These are phyloP conservation scores for Globisporangium uncinulatum DNA, from an alignment of 352 stramenopile species.

Conservation along the genomic window DNA sequence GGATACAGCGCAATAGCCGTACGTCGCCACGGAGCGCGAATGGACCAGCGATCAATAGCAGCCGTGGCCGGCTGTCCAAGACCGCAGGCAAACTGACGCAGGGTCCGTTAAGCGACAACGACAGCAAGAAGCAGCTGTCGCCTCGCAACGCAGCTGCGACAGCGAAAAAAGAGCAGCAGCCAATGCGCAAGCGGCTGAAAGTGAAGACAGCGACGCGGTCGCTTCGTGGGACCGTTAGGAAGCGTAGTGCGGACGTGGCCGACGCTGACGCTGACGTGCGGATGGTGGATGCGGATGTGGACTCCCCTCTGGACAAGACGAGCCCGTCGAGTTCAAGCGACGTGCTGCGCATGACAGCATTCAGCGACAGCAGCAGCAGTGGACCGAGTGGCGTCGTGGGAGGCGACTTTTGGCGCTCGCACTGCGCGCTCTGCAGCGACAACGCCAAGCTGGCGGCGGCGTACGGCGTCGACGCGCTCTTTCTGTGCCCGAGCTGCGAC, in stretches of 20 bases:
- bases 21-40: constrained; percentile 5
- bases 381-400: background rate
- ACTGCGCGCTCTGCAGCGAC: constrained; percentile 62
- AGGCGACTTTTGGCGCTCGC: constrained; percentile 26
- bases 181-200: background rate
- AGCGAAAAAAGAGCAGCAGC: background rate
- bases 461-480: constrained; percentile 44
- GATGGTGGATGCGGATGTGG: background rate
- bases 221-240: background rate
- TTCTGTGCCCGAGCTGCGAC: constrained; percentile 66
- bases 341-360: constrained; percentile 29
- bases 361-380: constrained; percentile 16
- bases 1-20: background rate
- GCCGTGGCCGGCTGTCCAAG: constrained; percentile 21
- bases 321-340: constrained; percentile 51
- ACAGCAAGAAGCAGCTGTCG: constrained; percentile 8
- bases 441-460: constrained; percentile 28
- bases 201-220: background rate
- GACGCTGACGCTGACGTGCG: constrained; percentile 1
- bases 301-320: constrained; percentile 15
- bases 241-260: background rate
- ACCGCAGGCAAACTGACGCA: constrained; percentile 15
- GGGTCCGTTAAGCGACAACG: constrained; percentile 1
- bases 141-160: background rate
- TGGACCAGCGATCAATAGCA: constrained; percentile 10